These are phyloP conservation scores for Microdochium trichocladiopsis DNA, from an alignment of 2,329 filamentous ascomycete genomes.

Conservation along the genomic window DNA sequence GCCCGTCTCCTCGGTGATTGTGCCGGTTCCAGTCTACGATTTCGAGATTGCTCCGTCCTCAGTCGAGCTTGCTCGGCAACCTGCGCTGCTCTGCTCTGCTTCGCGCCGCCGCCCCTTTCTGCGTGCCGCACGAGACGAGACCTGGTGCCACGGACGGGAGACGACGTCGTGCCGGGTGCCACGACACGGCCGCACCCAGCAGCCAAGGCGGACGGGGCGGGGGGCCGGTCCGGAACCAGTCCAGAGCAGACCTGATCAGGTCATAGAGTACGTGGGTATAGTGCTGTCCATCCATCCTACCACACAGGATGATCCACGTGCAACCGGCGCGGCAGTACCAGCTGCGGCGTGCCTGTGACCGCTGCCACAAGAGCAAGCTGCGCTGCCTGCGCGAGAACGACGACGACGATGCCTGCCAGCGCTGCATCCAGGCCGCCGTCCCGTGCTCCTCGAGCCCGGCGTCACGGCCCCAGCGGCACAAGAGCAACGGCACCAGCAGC, in stretches of 20 bases:
- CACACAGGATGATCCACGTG: not conserved
- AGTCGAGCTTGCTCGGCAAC: not conserved
- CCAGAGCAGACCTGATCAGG: not conserved
- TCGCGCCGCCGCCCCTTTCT: too few species aligned
- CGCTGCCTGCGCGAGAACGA: not conserved
- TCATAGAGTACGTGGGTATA: not conserved
- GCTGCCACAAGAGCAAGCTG: not conserved
- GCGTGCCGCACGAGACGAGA: not conserved
- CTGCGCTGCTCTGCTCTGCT: not conserved
- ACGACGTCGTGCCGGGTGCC: not conserved
- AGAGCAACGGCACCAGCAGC: not conserved
- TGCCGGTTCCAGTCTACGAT: not conserved
- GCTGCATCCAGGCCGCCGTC: not conserved
- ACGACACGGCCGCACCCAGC: not conserved
- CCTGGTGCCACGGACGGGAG: not conserved
- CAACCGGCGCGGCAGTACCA: not conserved
- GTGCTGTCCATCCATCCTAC: not conserved
- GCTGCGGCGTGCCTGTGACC: not conserved
- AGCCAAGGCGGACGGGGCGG: not conserved
- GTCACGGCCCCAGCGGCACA: not conserved
- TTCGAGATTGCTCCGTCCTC: not conserved
- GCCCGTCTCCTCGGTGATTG: not conserved
- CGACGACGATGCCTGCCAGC: not conserved
- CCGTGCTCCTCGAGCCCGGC: not conserved
- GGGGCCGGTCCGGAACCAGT: not conserved